Base-by-base conservation (phyloP, 1,284 basidiomycete species). In the Blastosporella zonata region DNA sequence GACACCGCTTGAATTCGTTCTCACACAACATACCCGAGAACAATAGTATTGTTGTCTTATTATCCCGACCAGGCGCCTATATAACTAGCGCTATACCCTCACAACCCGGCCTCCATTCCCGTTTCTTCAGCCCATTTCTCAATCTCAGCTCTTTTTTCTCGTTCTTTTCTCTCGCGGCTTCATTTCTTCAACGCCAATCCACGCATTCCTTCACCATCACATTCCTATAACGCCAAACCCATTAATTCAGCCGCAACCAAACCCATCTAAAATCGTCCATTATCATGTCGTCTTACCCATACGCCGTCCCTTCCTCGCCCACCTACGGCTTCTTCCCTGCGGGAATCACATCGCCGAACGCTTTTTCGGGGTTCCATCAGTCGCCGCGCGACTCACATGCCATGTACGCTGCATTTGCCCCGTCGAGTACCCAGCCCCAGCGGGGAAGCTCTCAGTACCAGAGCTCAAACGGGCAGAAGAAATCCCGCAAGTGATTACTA, bases 371-470 rank as follows among this genome's bases (percentile, higher is more conserved):
- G 37, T 76, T 87, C 59, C 77, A 83, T 62, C 78, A 81, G 65
- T 78, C 81, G 53, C 86, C 85, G 45, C 80, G 86, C 51, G 81
- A 84, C 58, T 62, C 71, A 15, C 81, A 87, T 60, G 65, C 69
- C 53, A 83, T 85, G 79, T 87, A 81, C 66, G 74, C 83, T 33
- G 70, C 79, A 12, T 73, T 85, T 56, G 64, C 74, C 43, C 58
- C 70, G 7, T 48, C 63, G 13, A 39, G 46, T 25, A 23, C 58
- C 22, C 55, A 56, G 17, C 47, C 54, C 20, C 49, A 43, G 52
- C 51, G 42, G 6, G 53, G 44, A 50, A 47, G 55, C 27, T 59
- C 63, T 39, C 62, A 60, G 44, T 56, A 65, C 0, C 59, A 63
- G 37, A 58, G 59, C 47, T 62, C 66, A 44, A 59, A 52, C 27